Evolutionary conservation across 371 early-diverging fungal genomes (phyloP).

Genomic region (Quaeritorhiza haematococci): DNA sequence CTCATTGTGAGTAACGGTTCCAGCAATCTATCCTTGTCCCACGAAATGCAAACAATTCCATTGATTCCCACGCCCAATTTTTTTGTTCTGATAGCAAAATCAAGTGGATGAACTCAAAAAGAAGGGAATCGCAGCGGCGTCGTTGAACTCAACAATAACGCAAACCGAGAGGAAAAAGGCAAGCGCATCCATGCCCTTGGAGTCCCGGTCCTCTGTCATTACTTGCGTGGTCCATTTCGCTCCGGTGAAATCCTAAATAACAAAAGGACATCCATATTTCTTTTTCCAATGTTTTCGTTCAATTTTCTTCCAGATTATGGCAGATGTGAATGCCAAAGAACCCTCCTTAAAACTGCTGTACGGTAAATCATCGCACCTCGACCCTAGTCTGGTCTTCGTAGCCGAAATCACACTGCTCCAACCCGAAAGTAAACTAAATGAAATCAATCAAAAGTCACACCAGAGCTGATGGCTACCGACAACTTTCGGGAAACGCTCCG

Average conservation of each 20-base stretch:
- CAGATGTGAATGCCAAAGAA: slow-evolving; percentile 14
- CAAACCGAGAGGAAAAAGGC: slow-evolving; percentile 20
- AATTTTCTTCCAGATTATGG: slow-evolving; percentile 16
- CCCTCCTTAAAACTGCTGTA: slow-evolving; percentile 38
- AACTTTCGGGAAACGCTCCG: slow-evolving; percentile 23
- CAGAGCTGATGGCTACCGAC: slow-evolving; percentile 39
- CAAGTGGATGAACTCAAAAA: slow-evolving; percentile 35
- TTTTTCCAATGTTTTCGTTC: too few species aligned
- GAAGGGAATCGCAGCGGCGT: slow-evolving; percentile 25
- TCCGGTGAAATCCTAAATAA: too few species aligned
- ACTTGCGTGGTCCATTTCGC: too few species aligned
- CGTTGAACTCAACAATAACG: slow-evolving; percentile 34
- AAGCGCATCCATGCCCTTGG: not conserved
- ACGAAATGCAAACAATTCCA: not conserved
- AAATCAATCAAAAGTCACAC: slow-evolving; percentile 27
- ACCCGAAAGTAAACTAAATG: not conserved
- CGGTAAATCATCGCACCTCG: slow-evolving; percentile 17
- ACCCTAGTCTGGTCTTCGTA: too few species aligned
- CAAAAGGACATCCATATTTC: too few species aligned
- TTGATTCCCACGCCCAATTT: not conserved
- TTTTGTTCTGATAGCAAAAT: slow-evolving; percentile 31
- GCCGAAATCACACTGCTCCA: too few species aligned
- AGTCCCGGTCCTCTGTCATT: too few species aligned
- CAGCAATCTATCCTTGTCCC: not conserved
- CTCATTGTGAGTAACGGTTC: not conserved